phyloP scores from a whole-genome alignment of 2,329 filamentous ascomycete species.

The Fusarium annulatum region DNA sequence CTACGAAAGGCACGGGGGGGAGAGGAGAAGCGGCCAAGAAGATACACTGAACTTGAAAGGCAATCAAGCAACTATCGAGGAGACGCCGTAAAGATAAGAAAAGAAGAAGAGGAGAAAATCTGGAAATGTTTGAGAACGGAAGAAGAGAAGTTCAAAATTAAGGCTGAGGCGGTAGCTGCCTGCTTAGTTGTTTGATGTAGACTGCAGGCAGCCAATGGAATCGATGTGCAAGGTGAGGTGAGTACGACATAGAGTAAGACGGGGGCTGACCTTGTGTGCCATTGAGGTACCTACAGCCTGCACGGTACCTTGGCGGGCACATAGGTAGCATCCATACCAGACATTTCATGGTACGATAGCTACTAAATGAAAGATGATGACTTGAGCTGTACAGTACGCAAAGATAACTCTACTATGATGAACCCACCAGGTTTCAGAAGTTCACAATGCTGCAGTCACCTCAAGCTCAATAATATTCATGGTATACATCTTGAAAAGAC shows the following conservation, averaged over 20 bases:
- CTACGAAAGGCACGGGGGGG: neutral
- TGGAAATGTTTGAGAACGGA: neutral
- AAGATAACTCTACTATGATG: neutral
- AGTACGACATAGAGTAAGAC: constrained; percentile 21
- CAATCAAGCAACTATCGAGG: constrained; percentile 9
- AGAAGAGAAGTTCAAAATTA: constrained; percentile 24
- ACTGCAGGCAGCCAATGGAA: constrained; percentile 44
- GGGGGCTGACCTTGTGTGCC: neutral
- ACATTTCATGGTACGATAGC: neutral
- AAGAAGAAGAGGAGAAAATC: neutral
- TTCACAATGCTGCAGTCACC: neutral
- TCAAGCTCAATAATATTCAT: neutral
- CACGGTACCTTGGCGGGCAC: neutral
- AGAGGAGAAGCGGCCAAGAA: neutral
- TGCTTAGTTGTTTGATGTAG: constrained; percentile 41
- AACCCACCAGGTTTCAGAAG: neutral
- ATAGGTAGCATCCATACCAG: neutral
- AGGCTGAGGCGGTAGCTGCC: constrained; percentile 38
- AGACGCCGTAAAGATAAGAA: constrained; percentile 3
- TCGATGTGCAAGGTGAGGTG: constrained; percentile 13
- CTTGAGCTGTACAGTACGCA: neutral
- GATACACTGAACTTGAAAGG: neutral
- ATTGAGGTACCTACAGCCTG: neutral
- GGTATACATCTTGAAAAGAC: neutral
- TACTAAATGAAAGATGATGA: neutral